Evolutionary conservation across 352 stramenopile species (phyloP), one percentile per base, ranked within the genome.

Genomic region (Phytophthora colocasiae): DNA sequence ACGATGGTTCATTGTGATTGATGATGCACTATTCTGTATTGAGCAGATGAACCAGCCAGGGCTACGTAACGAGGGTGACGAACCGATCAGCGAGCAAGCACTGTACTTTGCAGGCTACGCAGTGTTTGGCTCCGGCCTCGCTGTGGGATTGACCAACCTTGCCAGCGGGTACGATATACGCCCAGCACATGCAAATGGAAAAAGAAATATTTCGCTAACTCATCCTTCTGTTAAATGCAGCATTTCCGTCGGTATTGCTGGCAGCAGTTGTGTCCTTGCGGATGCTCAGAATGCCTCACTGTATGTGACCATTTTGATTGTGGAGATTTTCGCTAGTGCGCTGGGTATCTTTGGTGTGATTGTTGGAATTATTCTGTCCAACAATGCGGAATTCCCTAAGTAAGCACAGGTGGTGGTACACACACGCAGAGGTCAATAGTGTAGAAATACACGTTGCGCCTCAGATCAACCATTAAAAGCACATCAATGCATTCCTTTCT

Each of bases 291-390:
- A 99, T 82, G 85, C 93, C 24, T 90, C 85, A 45, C 80, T 99
- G 24, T 99, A 99, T 82, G 97, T 99, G 44, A 99, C 99, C 81
- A 99, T 99, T 82, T 85, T 99, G 58, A 98, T 99, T 82, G 94
- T 99, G n/a, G 96, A 99, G 85, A 99, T 99, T 95, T 99, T 99
- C 75, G 97, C 97, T 40, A 99, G 92, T 68, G 98, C 98, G 22
- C 81, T 99, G 50, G 98, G 97, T 49, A 99, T 99, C 69, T 99
- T 99, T 66, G 98, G 97, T 46, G 96, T 99, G 55, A 99, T 99
- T 73, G 96, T 99, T 31, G 95, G 95, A 60, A 99, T 99, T 73
- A 99, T 99, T 81, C 80, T 99, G 75, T 98, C 92, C 69, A 99
- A 99, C 84, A 97, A 97, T 63, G 96, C 93, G 12, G 83, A 96